A percentile compares a stretch with the other conserved stretches of the same genome.
Evolutionary conservation across 257 asterid genomes (phyloP).

Genomic region (Orobanche coerulescens): DNA sequence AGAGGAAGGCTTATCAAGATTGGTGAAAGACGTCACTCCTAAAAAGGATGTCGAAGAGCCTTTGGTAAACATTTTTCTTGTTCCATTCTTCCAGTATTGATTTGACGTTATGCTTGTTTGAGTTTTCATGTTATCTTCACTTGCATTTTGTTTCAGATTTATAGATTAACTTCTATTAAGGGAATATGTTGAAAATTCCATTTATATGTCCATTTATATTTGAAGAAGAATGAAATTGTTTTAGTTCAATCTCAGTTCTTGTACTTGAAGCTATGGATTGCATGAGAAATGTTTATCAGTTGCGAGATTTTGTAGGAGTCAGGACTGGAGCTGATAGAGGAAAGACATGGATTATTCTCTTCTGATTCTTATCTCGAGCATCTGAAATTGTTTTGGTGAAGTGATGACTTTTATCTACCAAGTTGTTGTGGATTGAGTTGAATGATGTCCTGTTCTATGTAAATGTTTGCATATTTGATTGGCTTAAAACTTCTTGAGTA

Average conservation of each 20-base stretch:
- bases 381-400: background rate
- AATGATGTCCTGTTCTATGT: background rate
- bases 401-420: background rate
- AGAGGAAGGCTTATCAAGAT: constrained; percentile 72
- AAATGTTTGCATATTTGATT: background rate
- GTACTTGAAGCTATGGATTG: background rate
- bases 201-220: background rate
- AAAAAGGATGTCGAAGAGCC: constrained; percentile 61
- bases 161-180: background rate
- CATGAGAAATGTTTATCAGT: background rate
- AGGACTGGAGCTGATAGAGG: no score
- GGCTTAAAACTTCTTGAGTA: background rate
- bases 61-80: constrained; percentile 37
- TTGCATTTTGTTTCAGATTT: background rate
- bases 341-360: background rate
- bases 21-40: constrained; percentile 88
- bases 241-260: background rate
- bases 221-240: background rate
- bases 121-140: background rate
- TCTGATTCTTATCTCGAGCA: background rate
- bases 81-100: background rate
- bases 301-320: background rate
- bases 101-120: background rate
- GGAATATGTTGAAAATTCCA: background rate
- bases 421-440: constrained; percentile 1